Evolutionary conservation across 2,329 filamentous ascomycete species (phyloP).

Genomic region (Thelonectria blattea): DNA sequence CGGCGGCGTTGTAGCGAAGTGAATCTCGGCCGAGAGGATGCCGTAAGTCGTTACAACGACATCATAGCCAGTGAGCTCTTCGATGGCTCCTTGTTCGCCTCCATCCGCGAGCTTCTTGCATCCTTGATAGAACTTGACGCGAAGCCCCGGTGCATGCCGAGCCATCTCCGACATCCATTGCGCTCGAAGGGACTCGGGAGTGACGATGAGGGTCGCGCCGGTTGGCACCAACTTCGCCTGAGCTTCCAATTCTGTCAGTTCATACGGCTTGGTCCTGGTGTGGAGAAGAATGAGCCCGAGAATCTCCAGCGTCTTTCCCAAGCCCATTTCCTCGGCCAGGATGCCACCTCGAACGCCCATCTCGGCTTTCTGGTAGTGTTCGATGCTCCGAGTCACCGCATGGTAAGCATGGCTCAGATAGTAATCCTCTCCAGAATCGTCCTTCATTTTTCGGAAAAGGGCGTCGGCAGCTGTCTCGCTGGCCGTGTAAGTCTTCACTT

Average conservation of each 20-base stretch:
- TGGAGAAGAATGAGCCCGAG: conserved; percentile 74
- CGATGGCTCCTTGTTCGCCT: conserved; percentile 49
- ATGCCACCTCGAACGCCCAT: conserved; percentile 64
- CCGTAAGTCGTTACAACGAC: conserved; percentile 70
- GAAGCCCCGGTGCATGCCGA: conserved; percentile 63
- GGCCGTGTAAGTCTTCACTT: conserved; percentile 27
- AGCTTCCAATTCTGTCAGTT: conserved; percentile 26
- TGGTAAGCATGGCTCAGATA: conserved; percentile 70
- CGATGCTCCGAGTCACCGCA: conserved; percentile 57
- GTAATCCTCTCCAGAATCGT: conserved; percentile 46
- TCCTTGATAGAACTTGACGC: conserved; percentile 63
- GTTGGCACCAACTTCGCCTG: conserved; percentile 53
- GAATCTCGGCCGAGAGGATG: conserved; percentile 79
- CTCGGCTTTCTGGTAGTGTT: conserved; percentile 51
- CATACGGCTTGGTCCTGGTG: conserved; percentile 47
- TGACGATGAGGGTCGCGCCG: conserved; percentile 66
- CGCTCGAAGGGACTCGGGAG: conserved; percentile 59
- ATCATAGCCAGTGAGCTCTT: conserved; percentile 57
- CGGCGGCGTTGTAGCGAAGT: conserved; percentile 75
- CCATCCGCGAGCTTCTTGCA: conserved; percentile 44
- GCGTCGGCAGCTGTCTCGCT: conserved; percentile 24
- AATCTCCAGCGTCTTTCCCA: conserved; percentile 81
- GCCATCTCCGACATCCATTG: conserved; percentile 69
- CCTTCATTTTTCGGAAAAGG: conserved; percentile 43
- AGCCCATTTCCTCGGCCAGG: conserved; percentile 81